These are phyloP conservation scores for Cymbidium sinense DNA, from an alignment of 106 monocot species.

Conservation along the genomic window DNA sequence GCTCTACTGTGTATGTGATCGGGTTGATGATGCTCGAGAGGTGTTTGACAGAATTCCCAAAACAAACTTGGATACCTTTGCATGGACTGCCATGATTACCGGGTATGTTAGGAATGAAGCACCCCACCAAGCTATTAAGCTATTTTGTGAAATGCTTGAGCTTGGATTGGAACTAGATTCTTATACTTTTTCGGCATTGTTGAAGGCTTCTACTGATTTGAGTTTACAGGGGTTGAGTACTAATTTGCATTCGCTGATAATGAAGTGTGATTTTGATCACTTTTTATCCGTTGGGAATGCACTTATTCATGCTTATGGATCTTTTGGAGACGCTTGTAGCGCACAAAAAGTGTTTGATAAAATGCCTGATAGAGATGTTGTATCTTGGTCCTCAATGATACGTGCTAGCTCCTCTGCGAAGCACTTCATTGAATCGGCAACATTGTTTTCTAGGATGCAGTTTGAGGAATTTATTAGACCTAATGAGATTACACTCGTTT, in stretches of 20 bases:
- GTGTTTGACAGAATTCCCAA: constrained; percentile 34
- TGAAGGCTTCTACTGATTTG: constrained; percentile 29
- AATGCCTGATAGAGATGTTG: constrained; percentile 25
- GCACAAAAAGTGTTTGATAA: constrained; percentile 24
- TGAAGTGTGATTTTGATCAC: constrained; percentile 12
- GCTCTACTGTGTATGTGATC: constrained; percentile 25
- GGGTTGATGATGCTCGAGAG: constrained; percentile 11
- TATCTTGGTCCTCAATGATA: constrained; percentile 37
- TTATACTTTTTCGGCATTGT: constrained; percentile 22
- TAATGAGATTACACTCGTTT: constrained; percentile 42
- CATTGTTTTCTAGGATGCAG: constrained; percentile 39
- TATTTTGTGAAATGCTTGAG: constrained; percentile 29
- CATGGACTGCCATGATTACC: constrained; percentile 30
- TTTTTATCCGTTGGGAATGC: constrained; percentile 37
- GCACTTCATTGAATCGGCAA: constrained; percentile 21
- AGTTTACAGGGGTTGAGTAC: background rate
- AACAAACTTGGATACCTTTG: constrained; percentile 15
- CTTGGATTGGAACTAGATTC: constrained; percentile 23
- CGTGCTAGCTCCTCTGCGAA: constrained; percentile 10
- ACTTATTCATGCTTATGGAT: constrained; percentile 40
- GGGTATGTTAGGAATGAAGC: constrained; percentile 14
- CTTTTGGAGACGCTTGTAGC: constrained; percentile 5
- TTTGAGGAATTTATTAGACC: constrained; percentile 23
- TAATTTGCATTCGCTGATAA: constrained; percentile 28
- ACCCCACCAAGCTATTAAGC: background rate